Base-by-base conservation (phyloP, 306 rosid species). In the Gynostemma pentaphyllum region DNA sequence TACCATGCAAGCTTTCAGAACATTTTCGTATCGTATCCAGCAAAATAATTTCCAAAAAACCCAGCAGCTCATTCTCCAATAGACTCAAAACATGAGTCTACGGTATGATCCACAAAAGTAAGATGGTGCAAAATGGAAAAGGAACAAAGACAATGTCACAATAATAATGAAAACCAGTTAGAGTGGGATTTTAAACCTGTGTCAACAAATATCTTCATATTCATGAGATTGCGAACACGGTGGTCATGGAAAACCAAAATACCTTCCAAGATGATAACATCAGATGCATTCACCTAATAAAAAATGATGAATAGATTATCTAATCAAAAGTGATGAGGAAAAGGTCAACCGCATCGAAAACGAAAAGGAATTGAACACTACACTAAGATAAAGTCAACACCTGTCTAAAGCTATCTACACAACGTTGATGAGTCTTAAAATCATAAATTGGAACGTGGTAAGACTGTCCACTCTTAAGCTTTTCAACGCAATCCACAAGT, bases 241-340 rank as follows among this genome's bases (percentile, higher is more conserved):
- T 82, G 98, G 45, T 92, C 98, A 49, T 92, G 98, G 84, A 92
- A 92, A 54, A 92, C 96, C 53, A 92, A 86, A 86, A 92, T 92
- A 39, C 98, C 98, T 78, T 92, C 98, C 83, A 92, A 65, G 71
- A 92, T 92, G 62, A 92, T 92, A 57, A 92, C 98, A 72, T 92
- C 95, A 53, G 98, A 92, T 67, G 87, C 96, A 80, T 92, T 88
- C 45, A 92, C 98, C 98, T 92, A 76, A 67, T 48, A 66, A 71
- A 27, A 59, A 14, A 16, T 44, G 41, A 21, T 59, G 22, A 36
- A n/a, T 37, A 36, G 2, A 37, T 59, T 59, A 30, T 21, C 46
- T 21, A 19, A 22, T 23, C 19, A 57, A 34, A 10, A 9, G 23
- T 9, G 19, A 9, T 26, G 19, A 56, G 3, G 26, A 55, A 55